Evolutionary conservation across 768 basidiomycete species (phyloP).

Genomic region (Cystobasidium ongulense): DNA sequence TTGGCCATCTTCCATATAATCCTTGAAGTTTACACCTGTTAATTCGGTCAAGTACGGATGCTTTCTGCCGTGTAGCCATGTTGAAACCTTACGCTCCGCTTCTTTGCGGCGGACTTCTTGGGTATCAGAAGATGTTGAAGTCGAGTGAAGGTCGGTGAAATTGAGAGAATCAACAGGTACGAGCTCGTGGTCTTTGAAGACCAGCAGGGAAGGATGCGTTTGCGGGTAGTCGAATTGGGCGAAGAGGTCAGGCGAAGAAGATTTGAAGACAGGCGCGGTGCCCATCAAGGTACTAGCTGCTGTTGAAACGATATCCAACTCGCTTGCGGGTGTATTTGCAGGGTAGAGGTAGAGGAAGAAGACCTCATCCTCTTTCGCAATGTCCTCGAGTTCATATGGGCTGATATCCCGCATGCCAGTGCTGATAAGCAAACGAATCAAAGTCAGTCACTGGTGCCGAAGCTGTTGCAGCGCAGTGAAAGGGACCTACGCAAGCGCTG

Average conservation of each 20-base stretch:
- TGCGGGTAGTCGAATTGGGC: slow-evolving; percentile 35
- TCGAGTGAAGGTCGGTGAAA: slow-evolving; percentile 33
- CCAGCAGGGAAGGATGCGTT: slow-evolving; percentile 51
- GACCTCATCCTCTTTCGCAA: slow-evolving; percentile 51
- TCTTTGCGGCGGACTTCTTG: slow-evolving; percentile 40
- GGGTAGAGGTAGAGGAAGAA: slow-evolving; percentile 57
- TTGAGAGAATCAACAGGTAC: slow-evolving; percentile 46
- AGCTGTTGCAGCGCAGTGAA: slow-evolving; percentile 6
- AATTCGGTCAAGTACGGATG: slow-evolving; percentile 69
- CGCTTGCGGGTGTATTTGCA: slow-evolving; percentile 42
- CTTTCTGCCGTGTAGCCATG: slow-evolving; percentile 62
- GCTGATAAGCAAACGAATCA: neutral
- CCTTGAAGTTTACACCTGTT: slow-evolving; percentile 67
- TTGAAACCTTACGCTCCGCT: slow-evolving; percentile 45
- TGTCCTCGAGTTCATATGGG: slow-evolving; percentile 47
- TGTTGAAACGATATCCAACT: slow-evolving; percentile 52
- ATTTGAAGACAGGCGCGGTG: slow-evolving; percentile 50
- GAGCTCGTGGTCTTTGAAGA: slow-evolving; percentile 59
- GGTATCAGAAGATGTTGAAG: slow-evolving; percentile 7
- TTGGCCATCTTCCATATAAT: slow-evolving; percentile 59
- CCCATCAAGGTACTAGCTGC: slow-evolving; percentile 54
- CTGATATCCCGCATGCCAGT: slow-evolving; percentile 49
- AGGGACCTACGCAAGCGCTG: slow-evolving; percentile 58
- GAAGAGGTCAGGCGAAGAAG: slow-evolving; percentile 47
- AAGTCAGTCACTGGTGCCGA: neutral